Conservation (phyloP, 768 basidiomycete genomes). For the Flagelloscypha sp. region DNA sequence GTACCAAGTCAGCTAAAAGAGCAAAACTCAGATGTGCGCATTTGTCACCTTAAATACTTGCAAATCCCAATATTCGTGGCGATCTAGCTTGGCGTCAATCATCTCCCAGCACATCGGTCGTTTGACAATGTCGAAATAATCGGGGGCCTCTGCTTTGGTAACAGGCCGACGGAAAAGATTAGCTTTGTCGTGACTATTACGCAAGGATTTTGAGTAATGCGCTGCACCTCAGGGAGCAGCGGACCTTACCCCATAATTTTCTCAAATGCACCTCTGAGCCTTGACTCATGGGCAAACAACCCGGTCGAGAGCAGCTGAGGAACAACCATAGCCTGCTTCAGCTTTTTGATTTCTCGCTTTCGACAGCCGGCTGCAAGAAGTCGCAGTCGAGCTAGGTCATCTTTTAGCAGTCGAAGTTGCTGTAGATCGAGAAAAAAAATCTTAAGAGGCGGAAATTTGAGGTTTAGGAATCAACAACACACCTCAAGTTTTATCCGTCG, state of each 20-base stretch:
- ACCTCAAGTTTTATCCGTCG: slow-evolving; percentile 79
- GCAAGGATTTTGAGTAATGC: slow-evolving; percentile 6
- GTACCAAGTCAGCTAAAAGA: neutral
- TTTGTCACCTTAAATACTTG: slow-evolving; percentile 57
- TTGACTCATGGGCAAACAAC: slow-evolving; percentile 59
- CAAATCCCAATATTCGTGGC: slow-evolving; percentile 74
- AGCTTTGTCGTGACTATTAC: slow-evolving; percentile 57
- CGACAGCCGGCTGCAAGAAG: slow-evolving; percentile 57
- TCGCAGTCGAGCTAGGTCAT: slow-evolving; percentile 70
- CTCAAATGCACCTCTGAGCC: slow-evolving; percentile 58
- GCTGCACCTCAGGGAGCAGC: neutral
- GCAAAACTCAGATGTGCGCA: slow-evolving; percentile 1
- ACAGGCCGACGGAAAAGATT: slow-evolving; percentile 82
- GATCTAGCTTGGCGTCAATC: slow-evolving; percentile 77
- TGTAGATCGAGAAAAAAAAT: slow-evolving; percentile 12
- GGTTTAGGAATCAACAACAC: slow-evolving; percentile 16
- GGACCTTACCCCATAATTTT: slow-evolving; percentile 57
- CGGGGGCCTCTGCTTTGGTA: slow-evolving; percentile 67
- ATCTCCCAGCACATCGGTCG: slow-evolving; percentile 83
- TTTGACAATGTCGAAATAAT: slow-evolving; percentile 84
- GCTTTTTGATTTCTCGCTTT: slow-evolving; percentile 78
- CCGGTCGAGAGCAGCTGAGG: slow-evolving; percentile 53
- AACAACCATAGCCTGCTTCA: slow-evolving; percentile 56
- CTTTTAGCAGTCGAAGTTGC: slow-evolving; percentile 55
- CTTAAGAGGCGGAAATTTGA: neutral